Base-by-base conservation (phyloP, 2,329 filamentous ascomycete species). In the Penicillium sp. region DNA sequence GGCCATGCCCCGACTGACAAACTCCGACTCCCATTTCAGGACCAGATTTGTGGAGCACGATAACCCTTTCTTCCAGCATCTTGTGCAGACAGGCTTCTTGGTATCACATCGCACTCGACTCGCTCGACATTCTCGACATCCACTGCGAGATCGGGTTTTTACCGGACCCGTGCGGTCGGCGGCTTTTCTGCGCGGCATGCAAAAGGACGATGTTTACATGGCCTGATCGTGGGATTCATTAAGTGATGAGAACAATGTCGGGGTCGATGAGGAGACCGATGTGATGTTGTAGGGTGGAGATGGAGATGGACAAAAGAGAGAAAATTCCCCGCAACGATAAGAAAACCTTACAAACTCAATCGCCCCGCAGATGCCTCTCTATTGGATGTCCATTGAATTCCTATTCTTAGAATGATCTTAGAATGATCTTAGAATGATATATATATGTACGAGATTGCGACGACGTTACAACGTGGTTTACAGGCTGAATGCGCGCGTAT, bases 91-190 rank as follows among this genome's bases (percentile, higher is more conserved):
- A 9, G 69, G 69, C 48, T 66, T 68, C 34, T 61, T 60, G 39
- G 65, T 66, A 40, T 71, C 69, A 54, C 69, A 72, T 39, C 68
- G 65, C 43, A 73, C 67, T 44, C 68, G 69, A 44, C 69, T 66
- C 41, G 60, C 54, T 18, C 68, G 68, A 46, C 70, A 73, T 53
- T 66, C 68, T 47, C 62, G 61, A 53, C 70, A 73, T 42, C 70
- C 69, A 54, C 57, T 64, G 40, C 69, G 67, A 47, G 64, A 68
- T 52, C 68, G 65, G 54, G 65, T 67, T 54, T 67, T 67, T 42
- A 64, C 62, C 54, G 63, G 64, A 53, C 58, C 63, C 54, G 58
- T 48, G 44, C 60, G 63, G 59, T 67, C 64, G 54, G 60, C 57
- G 47, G 62, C 61, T 61, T 65, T 67, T 61, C 59, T 64, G 57